Conservation (phyloP, 2,329 filamentous ascomycete genomes). For the Reticulascus tulasneorum region DNA sequence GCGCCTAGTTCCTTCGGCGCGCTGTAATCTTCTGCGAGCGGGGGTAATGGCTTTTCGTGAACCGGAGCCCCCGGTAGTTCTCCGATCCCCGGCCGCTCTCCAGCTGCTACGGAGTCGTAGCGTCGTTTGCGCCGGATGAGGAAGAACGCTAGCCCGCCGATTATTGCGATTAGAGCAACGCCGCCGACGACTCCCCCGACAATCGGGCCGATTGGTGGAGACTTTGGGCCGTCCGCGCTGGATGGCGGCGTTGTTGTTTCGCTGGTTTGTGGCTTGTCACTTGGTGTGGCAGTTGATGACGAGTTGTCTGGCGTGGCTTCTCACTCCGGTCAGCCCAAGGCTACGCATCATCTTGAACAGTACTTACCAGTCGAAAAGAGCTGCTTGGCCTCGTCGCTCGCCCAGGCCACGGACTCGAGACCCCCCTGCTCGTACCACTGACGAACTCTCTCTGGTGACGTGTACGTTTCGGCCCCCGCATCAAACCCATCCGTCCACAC, state of each 20-base stretch:
- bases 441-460: slow-evolving; percentile 25
- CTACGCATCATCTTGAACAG: not conserved
- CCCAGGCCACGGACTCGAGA: slow-evolving; percentile 22
- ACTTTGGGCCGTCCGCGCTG: too few species aligned
- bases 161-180: slow-evolving; percentile 33
- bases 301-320: not conserved
- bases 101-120: not conserved
- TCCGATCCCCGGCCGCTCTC: too few species aligned
- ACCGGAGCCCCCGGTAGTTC: not conserved
- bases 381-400: slow-evolving; percentile 16
- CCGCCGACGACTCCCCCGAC: slow-evolving; percentile 43
- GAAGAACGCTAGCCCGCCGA: slow-evolving; percentile 34
- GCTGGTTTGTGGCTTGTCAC: too few species aligned
- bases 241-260: not conserved
- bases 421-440: slow-evolving; percentile 28
- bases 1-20: not conserved
- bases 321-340: not conserved
- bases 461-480: slow-evolving; percentile 27
- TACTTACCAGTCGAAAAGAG: slow-evolving; percentile 16
- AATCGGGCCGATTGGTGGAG: slow-evolving; percentile 37
- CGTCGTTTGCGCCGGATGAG: slow-evolving; percentile 27
- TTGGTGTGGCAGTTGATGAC: not conserved
- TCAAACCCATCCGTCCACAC: slow-evolving; percentile 30
- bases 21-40: too few species aligned
- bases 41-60: not conserved